Conservation (phyloP, 345 rosid genomes). For the Melastoma malabathricum region DNA sequence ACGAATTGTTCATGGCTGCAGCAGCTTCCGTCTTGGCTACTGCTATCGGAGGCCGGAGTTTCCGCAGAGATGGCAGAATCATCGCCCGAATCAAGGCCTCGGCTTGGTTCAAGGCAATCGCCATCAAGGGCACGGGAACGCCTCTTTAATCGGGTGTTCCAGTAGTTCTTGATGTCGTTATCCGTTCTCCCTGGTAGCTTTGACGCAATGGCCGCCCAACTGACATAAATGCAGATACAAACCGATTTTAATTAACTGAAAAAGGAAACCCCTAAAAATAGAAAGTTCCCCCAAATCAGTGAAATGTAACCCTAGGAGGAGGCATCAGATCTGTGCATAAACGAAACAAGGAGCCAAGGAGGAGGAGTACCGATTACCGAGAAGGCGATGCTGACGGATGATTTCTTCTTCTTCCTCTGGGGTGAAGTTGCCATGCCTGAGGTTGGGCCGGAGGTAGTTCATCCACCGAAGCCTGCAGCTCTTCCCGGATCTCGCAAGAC, state of each 20-base stretch:
- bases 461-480: conserved; percentile 19
- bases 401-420: conserved; percentile 11
- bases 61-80: too few relatives aligned
- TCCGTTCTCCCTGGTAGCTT: conserved; percentile 10
- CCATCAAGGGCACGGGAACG: not conserved
- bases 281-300: not conserved
- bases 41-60: too few relatives aligned
- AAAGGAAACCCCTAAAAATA: not conserved
- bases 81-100: too few relatives aligned
- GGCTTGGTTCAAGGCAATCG: too few relatives aligned
- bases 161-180: conserved; percentile 10
- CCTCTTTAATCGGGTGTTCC: conserved; percentile 10
- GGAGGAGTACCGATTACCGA: conserved; percentile 11
- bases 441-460: conserved; percentile 14
- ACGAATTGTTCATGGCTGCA: too few relatives aligned
- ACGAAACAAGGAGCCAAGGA: not conserved
- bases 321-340: too few relatives aligned
- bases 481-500: conserved; percentile 13
- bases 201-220: conserved; percentile 8
- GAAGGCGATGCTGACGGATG: conserved; percentile 3
- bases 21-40: too few relatives aligned
- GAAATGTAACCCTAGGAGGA: too few relatives aligned
- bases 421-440: conserved; percentile 11
- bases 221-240: not conserved
- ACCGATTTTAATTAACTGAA: not conserved